phyloP scores from a whole-genome alignment of 768 basidiomycete species.

The Sporobolomyces roseus region DNA sequence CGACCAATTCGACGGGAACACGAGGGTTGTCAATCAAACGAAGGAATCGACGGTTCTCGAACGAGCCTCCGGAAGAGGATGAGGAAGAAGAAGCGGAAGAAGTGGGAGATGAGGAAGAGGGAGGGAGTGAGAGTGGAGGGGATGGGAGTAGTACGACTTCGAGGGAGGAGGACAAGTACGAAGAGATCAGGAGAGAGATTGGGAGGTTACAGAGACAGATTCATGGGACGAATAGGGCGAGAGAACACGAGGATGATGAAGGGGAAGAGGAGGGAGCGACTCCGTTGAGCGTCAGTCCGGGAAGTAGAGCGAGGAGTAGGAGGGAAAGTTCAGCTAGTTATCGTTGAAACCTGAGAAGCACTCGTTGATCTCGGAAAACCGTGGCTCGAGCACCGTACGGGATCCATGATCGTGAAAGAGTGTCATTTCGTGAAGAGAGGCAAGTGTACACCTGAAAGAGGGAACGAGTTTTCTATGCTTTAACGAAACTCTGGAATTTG shows the following conservation, averaged over 20 bases:
- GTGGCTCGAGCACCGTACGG: no score
- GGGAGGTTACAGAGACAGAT: slow-evolving; percentile 1
- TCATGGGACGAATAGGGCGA: not conserved
- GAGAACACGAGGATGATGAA: not conserved
- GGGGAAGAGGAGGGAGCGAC: slow-evolving; percentile 11
- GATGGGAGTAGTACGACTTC: slow-evolving; percentile 11
- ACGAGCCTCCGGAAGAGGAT: not conserved
- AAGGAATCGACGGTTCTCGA: not conserved
- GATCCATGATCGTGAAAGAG: no score
- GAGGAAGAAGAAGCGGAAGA: not conserved
- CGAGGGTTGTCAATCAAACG: not conserved
- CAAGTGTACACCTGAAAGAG: no score
- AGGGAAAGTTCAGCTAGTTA: not conserved
- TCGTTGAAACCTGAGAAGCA: not conserved
- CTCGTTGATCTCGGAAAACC: no score
- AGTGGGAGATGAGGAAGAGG: not conserved
- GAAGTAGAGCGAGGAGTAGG: slow-evolving; percentile 14
- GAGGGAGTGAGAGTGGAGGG: not conserved
- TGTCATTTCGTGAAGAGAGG: no score
- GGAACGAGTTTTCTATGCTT: not conserved
- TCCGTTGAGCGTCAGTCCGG: slow-evolving; percentile 18
- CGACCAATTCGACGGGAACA: not conserved
- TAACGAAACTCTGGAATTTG: slow-evolving; percentile 34
- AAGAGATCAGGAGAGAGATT: not conserved
- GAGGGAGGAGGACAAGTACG: slow-evolving; percentile 13